Conservation (phyloP, 768 basidiomycete species). For the Sporobolomyces phaffii region DNA sequence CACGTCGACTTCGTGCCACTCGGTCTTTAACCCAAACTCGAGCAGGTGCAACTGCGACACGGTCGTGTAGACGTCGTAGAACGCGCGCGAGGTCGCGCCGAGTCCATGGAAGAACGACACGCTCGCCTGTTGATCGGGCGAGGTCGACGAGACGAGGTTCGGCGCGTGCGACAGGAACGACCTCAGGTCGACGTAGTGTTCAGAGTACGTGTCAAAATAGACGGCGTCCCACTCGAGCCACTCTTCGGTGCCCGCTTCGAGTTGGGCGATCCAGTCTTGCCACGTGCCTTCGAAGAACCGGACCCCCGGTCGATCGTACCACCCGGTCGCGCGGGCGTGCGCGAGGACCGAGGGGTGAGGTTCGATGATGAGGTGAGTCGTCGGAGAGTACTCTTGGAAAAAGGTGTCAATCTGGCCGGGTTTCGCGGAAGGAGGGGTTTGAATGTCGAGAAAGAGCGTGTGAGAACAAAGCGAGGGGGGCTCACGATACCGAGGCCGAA, state of each 20-base stretch:
- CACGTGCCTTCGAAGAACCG: slow-evolving; percentile 81
- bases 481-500: slow-evolving; percentile 79
- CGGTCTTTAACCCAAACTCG: slow-evolving; percentile 69
- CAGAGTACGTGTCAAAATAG: slow-evolving; percentile 57
- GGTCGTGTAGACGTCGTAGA: slow-evolving; percentile 74
- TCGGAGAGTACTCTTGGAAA: slow-evolving; percentile 39
- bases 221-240: slow-evolving; percentile 78
- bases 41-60: slow-evolving; percentile 76
- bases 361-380: slow-evolving; percentile 78
- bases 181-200: slow-evolving; percentile 55
- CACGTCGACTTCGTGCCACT: slow-evolving; percentile 79
- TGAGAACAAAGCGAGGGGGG: background rate
- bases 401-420: slow-evolving; percentile 35
- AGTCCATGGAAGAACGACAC: slow-evolving; percentile 92
- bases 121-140: slow-evolving; percentile 49
- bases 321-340: slow-evolving; percentile 66
- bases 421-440: background rate
- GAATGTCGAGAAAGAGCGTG: background rate
- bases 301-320: slow-evolving; percentile 71
- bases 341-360: slow-evolving; percentile 86
- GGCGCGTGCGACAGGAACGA: slow-evolving; percentile 70
- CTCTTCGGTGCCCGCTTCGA: slow-evolving; percentile 58
- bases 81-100: slow-evolving; percentile 75
- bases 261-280: slow-evolving; percentile 64
- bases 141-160: slow-evolving; percentile 58